Conservation (phyloP, 352 stramenopile species). For the Globisporangium apiculatum region DNA sequence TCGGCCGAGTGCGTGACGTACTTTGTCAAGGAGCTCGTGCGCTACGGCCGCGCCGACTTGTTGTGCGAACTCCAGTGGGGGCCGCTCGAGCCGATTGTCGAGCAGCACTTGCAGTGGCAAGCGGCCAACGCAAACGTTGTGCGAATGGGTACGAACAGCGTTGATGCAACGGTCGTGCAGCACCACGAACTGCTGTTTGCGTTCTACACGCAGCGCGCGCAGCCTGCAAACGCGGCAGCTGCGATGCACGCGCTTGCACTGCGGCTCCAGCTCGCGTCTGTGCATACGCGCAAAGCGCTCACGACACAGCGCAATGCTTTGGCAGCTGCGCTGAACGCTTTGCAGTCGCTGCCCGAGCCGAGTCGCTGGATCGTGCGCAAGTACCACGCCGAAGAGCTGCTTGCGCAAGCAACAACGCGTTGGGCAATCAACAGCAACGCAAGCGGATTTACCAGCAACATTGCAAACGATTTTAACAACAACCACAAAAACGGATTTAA, state of each 20-base stretch:
- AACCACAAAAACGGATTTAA: background rate
- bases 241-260: slow-evolving; percentile 54
- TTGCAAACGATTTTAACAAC: background rate
- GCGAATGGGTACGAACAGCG: slow-evolving; percentile 15
- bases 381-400: slow-evolving; percentile 50
- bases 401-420: slow-evolving; percentile 10
- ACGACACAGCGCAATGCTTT: slow-evolving; percentile 59
- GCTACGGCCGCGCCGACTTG: slow-evolving; percentile 55
- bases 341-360: slow-evolving; percentile 29
- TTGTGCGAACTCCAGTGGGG: slow-evolving; percentile 74
- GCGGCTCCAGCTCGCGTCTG: slow-evolving; percentile 32
- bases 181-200: slow-evolving; percentile 69
- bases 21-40: slow-evolving; percentile 66
- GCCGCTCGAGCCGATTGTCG: slow-evolving; percentile 43
- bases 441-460: background rate
- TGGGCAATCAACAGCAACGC: too few species aligned
- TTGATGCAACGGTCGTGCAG: slow-evolving; percentile 40
- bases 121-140: slow-evolving; percentile 57
- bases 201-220: slow-evolving; percentile 57
- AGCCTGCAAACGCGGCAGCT: slow-evolving; percentile 51
- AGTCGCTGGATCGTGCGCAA: slow-evolving; percentile 73
- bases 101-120: slow-evolving; percentile 70
- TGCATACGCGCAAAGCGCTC: slow-evolving; percentile 30
- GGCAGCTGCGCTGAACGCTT: slow-evolving; percentile 34
- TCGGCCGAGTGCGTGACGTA: slow-evolving; percentile 63